Percentiles rank a stretch among this genome's conserved stretches.
Conservation (phyloP, 2,329 filamentous ascomycete genomes). For the Tolypocladium nubicola region DNA sequence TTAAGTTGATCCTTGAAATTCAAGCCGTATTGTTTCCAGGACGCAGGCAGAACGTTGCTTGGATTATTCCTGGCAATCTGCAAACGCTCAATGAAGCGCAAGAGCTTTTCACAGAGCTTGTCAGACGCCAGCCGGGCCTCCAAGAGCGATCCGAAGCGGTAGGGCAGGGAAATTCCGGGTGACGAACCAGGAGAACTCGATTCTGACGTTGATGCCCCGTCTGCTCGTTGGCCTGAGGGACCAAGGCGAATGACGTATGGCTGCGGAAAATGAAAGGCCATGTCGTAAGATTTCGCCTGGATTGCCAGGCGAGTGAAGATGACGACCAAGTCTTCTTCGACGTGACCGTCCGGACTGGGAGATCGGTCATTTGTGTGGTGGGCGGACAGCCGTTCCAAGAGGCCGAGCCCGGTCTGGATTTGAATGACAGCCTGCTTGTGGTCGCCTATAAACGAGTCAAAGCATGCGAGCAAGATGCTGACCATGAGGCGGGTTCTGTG, state of each 20-base stretch:
- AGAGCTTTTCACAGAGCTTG: slow-evolving; percentile 41
- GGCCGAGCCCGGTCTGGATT: slow-evolving; percentile 45
- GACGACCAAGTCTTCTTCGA: slow-evolving; percentile 48
- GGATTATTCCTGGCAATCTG: slow-evolving; percentile 35
- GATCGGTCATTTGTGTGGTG: slow-evolving; percentile 3
- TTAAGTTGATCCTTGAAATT: slow-evolving; percentile 40
- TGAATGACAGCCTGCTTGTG: slow-evolving; percentile 51
- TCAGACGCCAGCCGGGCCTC: slow-evolving; percentile 50
- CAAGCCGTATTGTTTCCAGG: slow-evolving; percentile 34
- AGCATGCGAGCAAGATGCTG: slow-evolving; percentile 55
- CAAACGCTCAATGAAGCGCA: slow-evolving; percentile 48
- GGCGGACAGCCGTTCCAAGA: slow-evolving; percentile 39
- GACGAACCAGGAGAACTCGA: slow-evolving; percentile 6
- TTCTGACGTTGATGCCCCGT: slow-evolving; percentile 17
- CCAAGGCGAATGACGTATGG: slow-evolving; percentile 45
- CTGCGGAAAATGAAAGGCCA: slow-evolving; percentile 57
- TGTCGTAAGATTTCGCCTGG: slow-evolving; percentile 57
- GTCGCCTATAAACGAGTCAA: slow-evolving; percentile 56
- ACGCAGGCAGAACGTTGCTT: slow-evolving; percentile 40
- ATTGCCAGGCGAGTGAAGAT: slow-evolving; percentile 55
- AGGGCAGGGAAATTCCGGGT: slow-evolving; percentile 9
- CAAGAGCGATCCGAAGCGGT: slow-evolving; percentile 35
- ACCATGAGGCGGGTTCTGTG: slow-evolving; percentile 51
- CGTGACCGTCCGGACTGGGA: slow-evolving; percentile 27
- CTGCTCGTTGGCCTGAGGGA: slow-evolving; percentile 17